Evolutionary conservation across 257 asterid species (phyloP).

Genomic region (Jacaranda copaia): DNA sequence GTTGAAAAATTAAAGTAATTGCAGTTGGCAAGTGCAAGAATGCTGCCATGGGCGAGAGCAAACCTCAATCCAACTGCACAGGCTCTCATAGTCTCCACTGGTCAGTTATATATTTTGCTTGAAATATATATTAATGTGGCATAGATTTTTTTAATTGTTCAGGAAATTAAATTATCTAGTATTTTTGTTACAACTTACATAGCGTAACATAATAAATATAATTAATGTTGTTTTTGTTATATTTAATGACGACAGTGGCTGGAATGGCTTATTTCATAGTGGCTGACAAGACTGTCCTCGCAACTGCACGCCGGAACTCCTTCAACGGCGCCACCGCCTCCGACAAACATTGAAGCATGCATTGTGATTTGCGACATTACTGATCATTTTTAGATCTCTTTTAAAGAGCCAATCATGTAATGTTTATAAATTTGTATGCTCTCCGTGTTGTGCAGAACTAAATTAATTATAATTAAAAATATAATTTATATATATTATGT

Average conservation of each 20-base stretch:
- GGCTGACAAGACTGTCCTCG: constrained; percentile 88
- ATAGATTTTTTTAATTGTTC: too few relatives aligned
- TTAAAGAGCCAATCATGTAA: background rate
- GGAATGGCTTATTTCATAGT: constrained; percentile 94
- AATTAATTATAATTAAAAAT: too few relatives aligned
- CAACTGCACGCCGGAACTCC: constrained; percentile 76
- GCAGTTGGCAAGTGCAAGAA: constrained; percentile 78
- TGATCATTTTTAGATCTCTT: too few relatives aligned
- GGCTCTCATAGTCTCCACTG: constrained; percentile 86
- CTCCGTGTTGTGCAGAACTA: too few relatives aligned
- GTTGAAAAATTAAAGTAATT: background rate
- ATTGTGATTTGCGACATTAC: too few relatives aligned
- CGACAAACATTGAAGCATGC: background rate
- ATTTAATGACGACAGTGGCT: constrained; percentile 51
- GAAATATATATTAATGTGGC: too few relatives aligned
- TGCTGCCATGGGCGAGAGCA: constrained; percentile 88
- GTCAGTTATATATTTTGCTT: constrained; percentile 30
- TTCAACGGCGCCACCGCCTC: constrained; percentile 38
- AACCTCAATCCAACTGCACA: constrained; percentile 91
- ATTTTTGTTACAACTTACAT: background rate
- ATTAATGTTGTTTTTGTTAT: background rate
- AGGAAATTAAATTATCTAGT: background rate
- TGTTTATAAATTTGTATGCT: background rate
- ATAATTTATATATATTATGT: too few relatives aligned
- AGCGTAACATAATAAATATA: background rate